These are phyloP conservation scores for Ophiocordyceps sinensis DNA, from an alignment of 2,329 filamentous ascomycete genomes.

Conservation along the genomic window DNA sequence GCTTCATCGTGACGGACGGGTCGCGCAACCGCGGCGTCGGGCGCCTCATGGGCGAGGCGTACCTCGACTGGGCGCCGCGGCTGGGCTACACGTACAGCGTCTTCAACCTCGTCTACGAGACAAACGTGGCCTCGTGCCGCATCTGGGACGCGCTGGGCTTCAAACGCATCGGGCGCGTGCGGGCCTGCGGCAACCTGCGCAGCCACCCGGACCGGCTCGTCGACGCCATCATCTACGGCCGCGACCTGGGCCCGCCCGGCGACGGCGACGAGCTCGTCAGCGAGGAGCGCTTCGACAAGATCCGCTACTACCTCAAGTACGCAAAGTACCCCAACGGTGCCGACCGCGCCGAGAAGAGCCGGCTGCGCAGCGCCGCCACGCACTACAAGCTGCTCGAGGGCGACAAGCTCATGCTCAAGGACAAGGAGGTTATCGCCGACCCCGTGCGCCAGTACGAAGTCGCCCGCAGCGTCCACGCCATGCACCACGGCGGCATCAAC, in stretches of 20 bases:
- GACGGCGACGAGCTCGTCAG: conserved; percentile 67
- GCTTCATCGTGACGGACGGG: conserved; percentile 61
- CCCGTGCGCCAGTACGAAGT: conserved; percentile 84
- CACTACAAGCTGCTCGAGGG: conserved; percentile 76
- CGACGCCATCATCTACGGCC: conserved; percentile 67
- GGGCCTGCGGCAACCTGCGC: conserved; percentile 53
- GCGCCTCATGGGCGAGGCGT: conserved; percentile 61
- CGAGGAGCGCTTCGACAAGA: conserved; percentile 97
- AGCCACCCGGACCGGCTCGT: conserved; percentile 55
- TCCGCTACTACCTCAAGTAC: conserved; percentile 91
- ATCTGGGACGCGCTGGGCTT: conserved; percentile 90
- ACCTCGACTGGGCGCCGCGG: conserved; percentile 65
- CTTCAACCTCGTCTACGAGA: conserved; percentile 91
- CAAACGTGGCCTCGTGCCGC: conserved; percentile 75
- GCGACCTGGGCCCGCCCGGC: conserved; percentile 46
- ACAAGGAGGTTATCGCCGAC: conserved; percentile 92
- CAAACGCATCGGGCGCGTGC: conserved; percentile 78
- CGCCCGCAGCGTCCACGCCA: conserved; percentile 59
- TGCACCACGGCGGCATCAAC: conserved; percentile 84
- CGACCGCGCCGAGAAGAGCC: conserved; percentile 89
- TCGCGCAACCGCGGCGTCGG: conserved; percentile 62
- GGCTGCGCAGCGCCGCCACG: conserved; percentile 80
- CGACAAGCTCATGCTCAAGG: conserved; percentile 88
- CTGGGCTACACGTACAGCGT: conserved; percentile 83
- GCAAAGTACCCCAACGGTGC: conserved; percentile 86